Percentiles rank a stretch among this genome's conserved stretches.
Conservation (phyloP, 495 filamentous ascomycete genomes). For the Penicillium robsamsonii region DNA sequence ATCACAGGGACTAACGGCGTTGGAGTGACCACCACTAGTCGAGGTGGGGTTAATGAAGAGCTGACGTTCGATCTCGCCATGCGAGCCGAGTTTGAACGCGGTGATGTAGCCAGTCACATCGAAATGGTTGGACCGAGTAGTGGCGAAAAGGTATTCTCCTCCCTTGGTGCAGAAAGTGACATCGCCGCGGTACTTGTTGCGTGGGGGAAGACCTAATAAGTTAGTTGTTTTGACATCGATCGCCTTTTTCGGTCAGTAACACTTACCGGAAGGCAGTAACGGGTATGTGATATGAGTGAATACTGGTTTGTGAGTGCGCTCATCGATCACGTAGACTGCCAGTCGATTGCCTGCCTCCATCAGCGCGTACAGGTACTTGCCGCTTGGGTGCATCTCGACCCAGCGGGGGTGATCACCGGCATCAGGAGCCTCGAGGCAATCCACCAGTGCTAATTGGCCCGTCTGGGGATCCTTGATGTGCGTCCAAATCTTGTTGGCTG, state of each 20-base stretch:
- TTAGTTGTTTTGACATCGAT: conserved; percentile 52
- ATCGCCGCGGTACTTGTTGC: conserved; percentile 69
- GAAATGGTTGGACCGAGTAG: conserved; percentile 72
- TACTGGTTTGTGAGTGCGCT: conserved; percentile 71
- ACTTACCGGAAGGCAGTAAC: conserved; percentile 66
- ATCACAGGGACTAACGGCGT: conserved; percentile 73
- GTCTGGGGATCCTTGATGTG: conserved; percentile 66
- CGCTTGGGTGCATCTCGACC: conserved; percentile 75
- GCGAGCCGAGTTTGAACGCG: conserved; percentile 67
- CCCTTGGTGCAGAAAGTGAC: conserved; percentile 67
- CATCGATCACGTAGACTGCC: conserved; percentile 76
- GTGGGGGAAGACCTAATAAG: conserved; percentile 46
- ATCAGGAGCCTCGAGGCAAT: conserved; percentile 66
- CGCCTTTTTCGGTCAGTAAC: conserved; percentile 36
- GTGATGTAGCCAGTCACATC: conserved; percentile 77
- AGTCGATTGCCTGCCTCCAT: conserved; percentile 84
- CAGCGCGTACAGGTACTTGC: conserved; percentile 75
- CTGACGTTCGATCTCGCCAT: conserved; percentile 71
- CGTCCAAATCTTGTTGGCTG: conserved; percentile 82
- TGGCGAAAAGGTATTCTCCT: conserved; percentile 73
- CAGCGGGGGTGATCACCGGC: conserved; percentile 76
- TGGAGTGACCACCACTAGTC: conserved; percentile 81
- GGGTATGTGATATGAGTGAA: conserved; percentile 76
- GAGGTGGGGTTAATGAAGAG: conserved; percentile 78
- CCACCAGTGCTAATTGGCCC: conserved; percentile 64